Percentiles rank a stretch among this genome's conserved stretches.
phyloP scores from a whole-genome alignment of 2,329 filamentous ascomycete species.

The Aureobasidium sp. region DNA sequence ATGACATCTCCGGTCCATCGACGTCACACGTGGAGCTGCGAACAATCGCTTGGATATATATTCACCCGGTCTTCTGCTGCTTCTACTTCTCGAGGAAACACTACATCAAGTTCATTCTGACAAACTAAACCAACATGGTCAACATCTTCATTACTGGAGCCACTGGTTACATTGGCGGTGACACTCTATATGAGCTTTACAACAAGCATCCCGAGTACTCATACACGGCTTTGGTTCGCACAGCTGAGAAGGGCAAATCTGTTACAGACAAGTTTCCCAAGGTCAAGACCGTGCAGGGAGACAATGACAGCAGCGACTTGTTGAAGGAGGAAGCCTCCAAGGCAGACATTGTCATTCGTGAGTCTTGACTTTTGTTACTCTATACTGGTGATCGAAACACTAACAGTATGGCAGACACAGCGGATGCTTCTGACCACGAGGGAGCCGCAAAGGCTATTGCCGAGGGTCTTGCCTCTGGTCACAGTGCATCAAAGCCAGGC shows the following conservation, averaged over 20 bases:
- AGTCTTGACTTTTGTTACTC: conserved; percentile 11
- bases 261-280: conserved; percentile 42
- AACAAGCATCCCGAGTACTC: conserved; percentile 43
- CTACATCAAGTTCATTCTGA: neutral
- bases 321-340: conserved; percentile 39
- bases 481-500: conserved; percentile 32
- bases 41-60: neutral
- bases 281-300: conserved; percentile 46
- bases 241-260: conserved; percentile 41
- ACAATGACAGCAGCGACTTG: conserved; percentile 39
- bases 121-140: conserved; percentile 1
- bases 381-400: conserved; percentile 15
- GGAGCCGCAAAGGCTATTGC: conserved; percentile 43
- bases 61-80: neutral
- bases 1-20: neutral
- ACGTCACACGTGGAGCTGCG: neutral
- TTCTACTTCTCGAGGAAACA: neutral
- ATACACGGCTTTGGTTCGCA: conserved; percentile 44
- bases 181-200: conserved; percentile 38
- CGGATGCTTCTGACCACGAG: conserved; percentile 38
- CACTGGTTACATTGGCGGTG: conserved; percentile 39
- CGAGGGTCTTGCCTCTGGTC: conserved; percentile 41
- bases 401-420: conserved; percentile 31
- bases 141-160: conserved; percentile 21
- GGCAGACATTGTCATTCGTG: conserved; percentile 46